Conservation (phyloP, 139 green algal species). For the Gonium pectorale region DNA sequence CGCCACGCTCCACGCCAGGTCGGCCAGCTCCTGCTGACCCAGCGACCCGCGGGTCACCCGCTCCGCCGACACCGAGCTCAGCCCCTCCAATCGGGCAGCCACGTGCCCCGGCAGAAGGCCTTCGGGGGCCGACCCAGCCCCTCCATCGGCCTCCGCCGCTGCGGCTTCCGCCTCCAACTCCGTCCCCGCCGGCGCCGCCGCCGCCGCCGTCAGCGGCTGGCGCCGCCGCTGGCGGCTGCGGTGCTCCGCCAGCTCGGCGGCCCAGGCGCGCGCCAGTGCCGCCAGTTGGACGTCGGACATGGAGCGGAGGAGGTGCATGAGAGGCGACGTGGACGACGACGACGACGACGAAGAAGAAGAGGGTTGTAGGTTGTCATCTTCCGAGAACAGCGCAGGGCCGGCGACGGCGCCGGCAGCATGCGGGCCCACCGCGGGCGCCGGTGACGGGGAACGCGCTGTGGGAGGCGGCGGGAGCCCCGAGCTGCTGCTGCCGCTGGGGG, state of each 20-base stretch:
- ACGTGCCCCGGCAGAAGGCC: neutral
- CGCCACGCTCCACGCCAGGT: constrained; percentile 47
- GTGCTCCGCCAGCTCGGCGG: no score
- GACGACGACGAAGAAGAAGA: neutral
- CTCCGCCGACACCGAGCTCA: neutral
- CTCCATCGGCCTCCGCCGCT: no score
- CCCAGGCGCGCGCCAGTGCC: neutral
- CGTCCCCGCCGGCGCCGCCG: neutral
- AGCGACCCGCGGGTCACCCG: constrained; percentile 9
- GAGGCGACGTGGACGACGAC: neutral
- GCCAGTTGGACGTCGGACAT: neutral
- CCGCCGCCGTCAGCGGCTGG: neutral
- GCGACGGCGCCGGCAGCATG: no score
- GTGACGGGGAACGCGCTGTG: no score
- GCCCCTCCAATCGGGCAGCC: neutral
- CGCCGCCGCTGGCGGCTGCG: neutral
- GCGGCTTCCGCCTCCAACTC: neutral
- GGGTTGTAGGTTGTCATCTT: no score
- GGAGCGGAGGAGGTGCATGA: no score
- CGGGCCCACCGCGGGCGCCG: no score
- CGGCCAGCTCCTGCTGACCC: constrained; percentile 51
- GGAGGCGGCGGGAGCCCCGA: no score
- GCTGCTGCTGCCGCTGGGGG: no score
- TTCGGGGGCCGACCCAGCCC: neutral
- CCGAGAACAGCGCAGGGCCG: no score